Evolutionary conservation across 1,139 yeast genomes (phyloP).

Genomic region (Taphrina communis): DNA sequence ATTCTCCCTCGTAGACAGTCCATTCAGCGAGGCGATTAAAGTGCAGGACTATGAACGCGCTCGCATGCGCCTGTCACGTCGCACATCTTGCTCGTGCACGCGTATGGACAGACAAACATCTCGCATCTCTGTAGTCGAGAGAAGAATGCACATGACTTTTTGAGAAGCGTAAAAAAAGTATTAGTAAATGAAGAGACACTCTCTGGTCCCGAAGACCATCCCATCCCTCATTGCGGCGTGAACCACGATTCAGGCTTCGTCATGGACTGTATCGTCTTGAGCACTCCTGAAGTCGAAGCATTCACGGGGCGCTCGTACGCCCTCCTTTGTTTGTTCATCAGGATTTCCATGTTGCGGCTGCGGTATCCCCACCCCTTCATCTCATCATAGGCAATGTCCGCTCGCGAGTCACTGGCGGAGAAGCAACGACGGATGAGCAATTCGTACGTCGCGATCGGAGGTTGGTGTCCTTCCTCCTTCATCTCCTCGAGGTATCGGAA

Average conservation of each 20-base stretch:
- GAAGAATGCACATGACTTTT: too few relatives aligned
- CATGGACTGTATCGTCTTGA: conserved; percentile 8
- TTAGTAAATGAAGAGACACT: too few relatives aligned
- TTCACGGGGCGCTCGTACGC: neutral
- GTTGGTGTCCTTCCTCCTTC: conserved; percentile 40
- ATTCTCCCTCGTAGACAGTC: conserved; percentile 9
- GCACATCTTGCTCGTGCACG: too few relatives aligned
- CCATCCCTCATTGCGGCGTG: neutral
- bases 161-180: too few relatives aligned
- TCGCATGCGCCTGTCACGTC: too few relatives aligned
- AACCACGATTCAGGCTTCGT: conserved; percentile 4
- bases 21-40: conserved; percentile 24
- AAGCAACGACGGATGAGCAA: conserved; percentile 28
- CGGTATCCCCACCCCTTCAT: conserved; percentile 37
- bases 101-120: too few relatives aligned
- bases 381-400: conserved; percentile 31
- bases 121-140: too few relatives aligned
- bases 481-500: conserved; percentile 35
- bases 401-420: conserved; percentile 27
- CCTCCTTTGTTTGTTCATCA: neutral
- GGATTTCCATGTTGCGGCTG: neutral
- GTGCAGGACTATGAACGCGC: too few relatives aligned
- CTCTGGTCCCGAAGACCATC: neutral
- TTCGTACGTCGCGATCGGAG: conserved; percentile 15
- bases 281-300: conserved; percentile 1